phyloP scores from a whole-genome alignment of 192 early-diverging fungal genomes.

The Coemansia erecta region DNA sequence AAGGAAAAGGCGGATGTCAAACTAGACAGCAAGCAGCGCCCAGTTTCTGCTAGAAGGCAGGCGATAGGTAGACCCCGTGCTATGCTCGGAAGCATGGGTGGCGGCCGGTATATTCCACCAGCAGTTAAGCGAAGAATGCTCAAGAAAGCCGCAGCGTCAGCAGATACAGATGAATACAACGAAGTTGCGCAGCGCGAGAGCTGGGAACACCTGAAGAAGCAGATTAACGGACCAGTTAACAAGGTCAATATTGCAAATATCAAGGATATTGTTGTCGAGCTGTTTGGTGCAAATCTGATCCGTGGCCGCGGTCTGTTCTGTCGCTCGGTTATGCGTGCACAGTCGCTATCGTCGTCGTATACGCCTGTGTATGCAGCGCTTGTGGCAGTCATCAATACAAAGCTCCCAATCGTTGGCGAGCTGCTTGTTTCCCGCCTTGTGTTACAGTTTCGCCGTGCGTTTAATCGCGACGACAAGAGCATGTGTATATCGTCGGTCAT shows the following conservation, averaged over 20 bases:
- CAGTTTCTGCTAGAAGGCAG: too few species aligned
- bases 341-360: constrained; percentile 81
- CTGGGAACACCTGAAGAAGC: constrained; percentile 94
- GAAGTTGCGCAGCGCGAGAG: constrained; percentile 71
- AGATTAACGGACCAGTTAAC: constrained; percentile 93
- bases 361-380: constrained; percentile 90
- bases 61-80: background rate
- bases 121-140: constrained; percentile 74
- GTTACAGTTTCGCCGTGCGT: constrained; percentile 86
- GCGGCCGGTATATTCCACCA: constrained; percentile 76
- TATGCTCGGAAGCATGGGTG: background rate
- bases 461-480: constrained; percentile 87
- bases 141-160: constrained; percentile 5
- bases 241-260: constrained; percentile 91
- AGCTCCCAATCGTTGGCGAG: constrained; percentile 87
- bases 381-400: constrained; percentile 88
- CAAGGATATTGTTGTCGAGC: constrained; percentile 82
- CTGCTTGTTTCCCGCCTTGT: constrained; percentile 81
- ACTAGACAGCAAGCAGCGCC: too few species aligned
- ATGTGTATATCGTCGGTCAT: constrained; percentile 75
- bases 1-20: too few species aligned
- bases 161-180: constrained; percentile 17
- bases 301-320: constrained; percentile 89
- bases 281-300: constrained; percentile 88
- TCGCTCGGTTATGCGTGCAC: constrained; percentile 85